phyloP scores from a whole-genome alignment of 768 basidiomycete genomes.

The Macrolepiota albuminosa region DNA sequence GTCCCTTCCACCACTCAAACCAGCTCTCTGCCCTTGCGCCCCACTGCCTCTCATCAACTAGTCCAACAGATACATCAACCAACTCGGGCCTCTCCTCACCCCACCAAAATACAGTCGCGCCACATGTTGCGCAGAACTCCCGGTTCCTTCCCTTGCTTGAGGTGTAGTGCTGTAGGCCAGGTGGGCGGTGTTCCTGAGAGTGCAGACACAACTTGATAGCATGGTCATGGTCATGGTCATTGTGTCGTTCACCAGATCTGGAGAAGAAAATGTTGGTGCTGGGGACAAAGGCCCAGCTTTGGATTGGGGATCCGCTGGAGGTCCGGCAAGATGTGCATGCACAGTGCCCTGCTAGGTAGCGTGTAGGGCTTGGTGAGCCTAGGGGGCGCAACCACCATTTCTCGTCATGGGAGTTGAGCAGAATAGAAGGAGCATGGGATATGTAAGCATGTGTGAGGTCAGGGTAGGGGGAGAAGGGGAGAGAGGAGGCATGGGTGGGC shows the following conservation, averaged over 20 bases:
- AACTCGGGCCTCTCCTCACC: conserved; percentile 18
- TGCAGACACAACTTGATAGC: conserved; percentile 7
- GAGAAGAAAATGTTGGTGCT: conserved; percentile 17
- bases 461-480: conserved; percentile 16
- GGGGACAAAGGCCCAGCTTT: conserved; percentile 22
- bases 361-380: conserved; percentile 13
- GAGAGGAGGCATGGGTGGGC: conserved; percentile 12
- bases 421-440: conserved; percentile 2
- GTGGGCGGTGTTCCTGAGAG: conserved; percentile 12
- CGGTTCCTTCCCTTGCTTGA: conserved; percentile 20
- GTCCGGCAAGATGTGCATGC: conserved; percentile 22
- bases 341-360: conserved; percentile 23
- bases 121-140: conserved; percentile 27
- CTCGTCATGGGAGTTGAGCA: conserved; percentile 15
- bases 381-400: conserved; percentile 25
- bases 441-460: conserved; percentile 16
- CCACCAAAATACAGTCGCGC: conserved; percentile 28
- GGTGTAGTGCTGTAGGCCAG: conserved; percentile 20
- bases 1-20: conserved; percentile 18
- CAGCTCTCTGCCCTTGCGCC: conserved; percentile 17
- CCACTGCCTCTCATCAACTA: conserved; percentile 14
- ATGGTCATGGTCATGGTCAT: conserved; percentile 2
- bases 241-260: neutral
- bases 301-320: conserved; percentile 21
- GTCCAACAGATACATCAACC: conserved; percentile 20